Evolutionary conservation across 1,284 basidiomycete species (phyloP), one percentile per base, ranked within the genome.

Genomic region (Ganoderma sinense): DNA sequence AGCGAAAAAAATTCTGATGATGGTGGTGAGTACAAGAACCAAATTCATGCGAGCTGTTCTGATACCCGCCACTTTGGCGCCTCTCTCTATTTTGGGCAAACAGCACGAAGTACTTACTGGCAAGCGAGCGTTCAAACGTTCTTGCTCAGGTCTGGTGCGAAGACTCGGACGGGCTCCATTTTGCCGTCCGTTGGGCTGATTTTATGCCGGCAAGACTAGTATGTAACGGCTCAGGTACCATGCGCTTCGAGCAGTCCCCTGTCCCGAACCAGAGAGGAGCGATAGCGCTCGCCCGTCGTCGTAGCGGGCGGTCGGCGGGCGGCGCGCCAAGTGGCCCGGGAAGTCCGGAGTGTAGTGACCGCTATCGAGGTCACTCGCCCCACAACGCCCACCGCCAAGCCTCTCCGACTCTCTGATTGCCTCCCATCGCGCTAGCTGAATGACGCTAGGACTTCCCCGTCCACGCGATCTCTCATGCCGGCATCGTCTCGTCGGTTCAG

Each of bases 401-500:
- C 23, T 23, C 13, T 45, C 48, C 11, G 5, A 26, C 23, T 2
- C 23, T 51, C 23, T 51, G 48, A 51, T 51, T 51, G 23, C 23
- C 10, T 23, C 23, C 48, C 48, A 14, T 51, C 48, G 8, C 48
- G 13, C 48, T 13, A 23, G 23, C 48, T 11, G 23, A 51, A 51
- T n/a, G 48, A 51, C 48, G n/a, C 23, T 51, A 51, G 48, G n/a
- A 51, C 48, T 11, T 51, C 53, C 53, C 31, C 53, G 29, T 33
- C 11, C 53, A 56, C 29, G 29, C 53, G 53, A 33, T 56, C 53
- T 33, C 53, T 56, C 53, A 29, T 56, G 53, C 53, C 53, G 53
- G 53, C 53, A 56, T 56, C 29, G 14, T 14, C 31, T 56, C 26
- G 53, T 51, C 53, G 53, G 23, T 20, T 56, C 53, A 29, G 31